Evolutionary conservation across 73 alveolate species (phyloP).

Genomic region (Halteria grandinella): DNA sequence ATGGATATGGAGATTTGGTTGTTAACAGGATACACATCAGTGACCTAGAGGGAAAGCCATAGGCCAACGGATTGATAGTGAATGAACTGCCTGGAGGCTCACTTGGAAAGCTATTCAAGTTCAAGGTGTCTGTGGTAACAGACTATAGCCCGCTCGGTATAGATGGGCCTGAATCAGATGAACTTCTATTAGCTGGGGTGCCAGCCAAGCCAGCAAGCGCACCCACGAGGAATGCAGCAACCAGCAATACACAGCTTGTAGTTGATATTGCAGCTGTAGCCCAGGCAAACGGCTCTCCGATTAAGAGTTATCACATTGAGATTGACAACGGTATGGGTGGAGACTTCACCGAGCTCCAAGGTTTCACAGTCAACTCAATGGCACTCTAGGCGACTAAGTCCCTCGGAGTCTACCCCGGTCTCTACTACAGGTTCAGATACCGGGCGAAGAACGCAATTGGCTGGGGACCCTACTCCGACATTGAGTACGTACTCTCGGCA

Average conservation of each 20-base stretch:
- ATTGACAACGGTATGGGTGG: conserved; percentile 79
- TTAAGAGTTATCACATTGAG: conserved; percentile 53
- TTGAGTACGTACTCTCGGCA: conserved; percentile 59
- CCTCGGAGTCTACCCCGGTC: conserved; percentile 33
- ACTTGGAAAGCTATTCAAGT: conserved; percentile 46
- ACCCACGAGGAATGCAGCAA: conserved; percentile 46
- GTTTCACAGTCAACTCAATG: conserved; percentile 12
- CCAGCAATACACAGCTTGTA: conserved; percentile 13
- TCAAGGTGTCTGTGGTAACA: conserved; percentile 49
- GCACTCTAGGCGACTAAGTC: conserved; percentile 7
- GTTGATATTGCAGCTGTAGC: not conserved
- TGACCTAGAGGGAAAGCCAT: conserved; percentile 25
- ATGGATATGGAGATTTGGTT: conserved; percentile 17
- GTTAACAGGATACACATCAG: not conserved
- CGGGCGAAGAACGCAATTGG: conserved; percentile 59
- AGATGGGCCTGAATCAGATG: conserved; percentile 7
- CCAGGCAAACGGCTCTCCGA: conserved; percentile 45
- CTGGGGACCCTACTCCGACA: conserved; percentile 41
- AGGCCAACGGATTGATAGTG: conserved; percentile 34
- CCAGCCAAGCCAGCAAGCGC: conserved; percentile 62
- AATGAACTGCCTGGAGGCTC: conserved; percentile 58
- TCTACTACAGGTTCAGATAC: conserved; percentile 14
- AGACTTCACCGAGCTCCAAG: conserved; percentile 41
- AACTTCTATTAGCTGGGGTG: conserved; percentile 52
- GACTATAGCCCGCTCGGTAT: conserved; percentile 38